phyloP scores from a whole-genome alignment of 176 grass and related monocot species.

The Hyparrhenia diplandra region DNA sequence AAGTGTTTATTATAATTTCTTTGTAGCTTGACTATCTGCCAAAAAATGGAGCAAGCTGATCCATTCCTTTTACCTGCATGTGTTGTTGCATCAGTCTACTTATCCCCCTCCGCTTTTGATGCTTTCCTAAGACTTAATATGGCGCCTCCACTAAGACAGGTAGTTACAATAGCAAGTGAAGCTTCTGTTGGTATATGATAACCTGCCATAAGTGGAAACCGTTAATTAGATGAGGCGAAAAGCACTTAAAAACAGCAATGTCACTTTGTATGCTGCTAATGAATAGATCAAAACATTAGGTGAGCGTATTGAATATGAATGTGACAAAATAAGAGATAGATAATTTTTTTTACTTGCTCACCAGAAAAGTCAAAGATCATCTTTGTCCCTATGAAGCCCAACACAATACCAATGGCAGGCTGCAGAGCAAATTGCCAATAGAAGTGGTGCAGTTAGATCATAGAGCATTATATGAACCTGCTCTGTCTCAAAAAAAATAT shows the following conservation, averaged over 20 bases:
- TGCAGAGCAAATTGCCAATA: conserved; percentile 50
- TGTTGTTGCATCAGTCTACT: conserved; percentile 19
- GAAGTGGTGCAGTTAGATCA: not conserved
- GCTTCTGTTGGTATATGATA: conserved; percentile 87
- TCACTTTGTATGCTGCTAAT: not conserved
- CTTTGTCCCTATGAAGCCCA: conserved; percentile 93
- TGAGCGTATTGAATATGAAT: not conserved
- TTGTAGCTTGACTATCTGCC: not conserved
- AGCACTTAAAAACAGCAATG: conserved; percentile 1
- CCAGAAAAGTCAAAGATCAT: conserved; percentile 90
- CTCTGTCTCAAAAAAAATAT: too few relatives aligned
- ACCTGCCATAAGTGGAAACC: conserved; percentile 43
- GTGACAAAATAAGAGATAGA: not conserved
- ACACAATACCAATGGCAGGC: conserved; percentile 84
- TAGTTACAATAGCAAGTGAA: conserved; percentile 74
- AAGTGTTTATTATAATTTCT: not conserved
- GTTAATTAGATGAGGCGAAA: conserved; percentile 20
- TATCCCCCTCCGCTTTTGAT: conserved; percentile 38
- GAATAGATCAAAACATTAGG: too few relatives aligned
- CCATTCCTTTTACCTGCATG: conserved; percentile 18
- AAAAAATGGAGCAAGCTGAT: conserved; percentile 17
- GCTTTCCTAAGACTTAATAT: conserved; percentile 77
- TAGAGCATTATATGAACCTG: not conserved
- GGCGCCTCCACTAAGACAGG: conserved; percentile 72
- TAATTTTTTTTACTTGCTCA: conserved; percentile 44